Conservation (phyloP, 2,329 filamentous ascomycete genomes). For the Hysterium pulicare region DNA sequence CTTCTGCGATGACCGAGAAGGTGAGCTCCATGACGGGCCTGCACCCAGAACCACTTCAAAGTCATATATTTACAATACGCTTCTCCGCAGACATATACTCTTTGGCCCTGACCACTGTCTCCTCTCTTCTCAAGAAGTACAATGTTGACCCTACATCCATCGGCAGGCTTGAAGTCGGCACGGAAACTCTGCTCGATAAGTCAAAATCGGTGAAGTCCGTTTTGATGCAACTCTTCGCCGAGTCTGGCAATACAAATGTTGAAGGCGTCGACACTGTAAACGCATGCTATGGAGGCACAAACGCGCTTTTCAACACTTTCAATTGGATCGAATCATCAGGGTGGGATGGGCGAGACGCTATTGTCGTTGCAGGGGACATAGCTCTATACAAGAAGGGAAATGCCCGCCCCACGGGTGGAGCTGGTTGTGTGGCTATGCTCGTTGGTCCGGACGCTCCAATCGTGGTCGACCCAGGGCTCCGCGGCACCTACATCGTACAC, state of each 20-base stretch:
- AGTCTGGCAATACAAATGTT: conserved; percentile 52
- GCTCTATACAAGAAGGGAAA: conserved; percentile 55
- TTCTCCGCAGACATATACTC: conserved; percentile 54
- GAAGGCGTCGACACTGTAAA: conserved; percentile 54
- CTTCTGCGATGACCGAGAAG: conserved; percentile 55
- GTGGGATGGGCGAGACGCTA: conserved; percentile 52
- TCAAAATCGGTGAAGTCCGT: conserved; percentile 55
- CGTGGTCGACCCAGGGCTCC: conserved; percentile 48
- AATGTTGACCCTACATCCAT: conserved; percentile 50
- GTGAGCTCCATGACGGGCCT: conserved; percentile 20
- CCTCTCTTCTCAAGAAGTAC: conserved; percentile 53
- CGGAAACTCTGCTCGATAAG: conserved; percentile 55
- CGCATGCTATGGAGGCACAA: conserved; percentile 54
- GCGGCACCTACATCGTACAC: conserved; percentile 51
- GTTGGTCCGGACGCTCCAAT: conserved; percentile 51
- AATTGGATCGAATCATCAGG: conserved; percentile 54
- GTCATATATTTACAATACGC: too few species aligned
- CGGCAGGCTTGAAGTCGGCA: conserved; percentile 53
- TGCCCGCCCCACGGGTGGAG: conserved; percentile 51
- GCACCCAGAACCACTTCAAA: background rate
- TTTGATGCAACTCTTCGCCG: conserved; percentile 52
- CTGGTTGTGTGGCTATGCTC: conserved; percentile 54
- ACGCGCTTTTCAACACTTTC: conserved; percentile 52
- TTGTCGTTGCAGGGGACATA: conserved; percentile 53
- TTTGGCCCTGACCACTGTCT: conserved; percentile 50